These are phyloP conservation scores for Paulownia fortunei DNA, from an alignment of 257 asterid species.

Conservation along the genomic window DNA sequence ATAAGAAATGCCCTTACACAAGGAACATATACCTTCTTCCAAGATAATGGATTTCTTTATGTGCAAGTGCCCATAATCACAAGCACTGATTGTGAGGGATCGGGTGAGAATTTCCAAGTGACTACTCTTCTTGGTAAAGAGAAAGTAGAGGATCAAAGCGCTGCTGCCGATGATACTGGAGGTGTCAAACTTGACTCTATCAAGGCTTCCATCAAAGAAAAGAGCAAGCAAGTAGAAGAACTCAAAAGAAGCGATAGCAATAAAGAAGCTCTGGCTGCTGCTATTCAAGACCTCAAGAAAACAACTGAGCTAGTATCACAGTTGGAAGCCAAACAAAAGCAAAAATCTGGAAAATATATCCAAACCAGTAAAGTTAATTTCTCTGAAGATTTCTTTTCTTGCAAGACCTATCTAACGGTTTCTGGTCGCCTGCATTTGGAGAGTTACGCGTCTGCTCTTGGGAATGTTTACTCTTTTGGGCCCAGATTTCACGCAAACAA, in stretches of 20 bases:
- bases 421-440: slow-evolving; percentile 87
- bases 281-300: slow-evolving; percentile 71
- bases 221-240: slow-evolving; percentile 66
- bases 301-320: slow-evolving; percentile 60
- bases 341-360: slow-evolving; percentile 28
- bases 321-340: slow-evolving; percentile 59
- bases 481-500: slow-evolving; percentile 70
- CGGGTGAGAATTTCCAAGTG: slow-evolving; percentile 56
- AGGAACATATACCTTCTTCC: slow-evolving; percentile 62
- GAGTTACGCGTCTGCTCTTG: slow-evolving; percentile 86
- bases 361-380: slow-evolving; percentile 35
- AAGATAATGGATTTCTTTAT: slow-evolving; percentile 62
- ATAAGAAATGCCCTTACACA: slow-evolving; percentile 64
- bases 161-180: slow-evolving; percentile 22
- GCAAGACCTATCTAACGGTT: slow-evolving; percentile 55
- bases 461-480: slow-evolving; percentile 83
- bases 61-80: slow-evolving; percentile 94
- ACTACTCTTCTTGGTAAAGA: slow-evolving; percentile 53
- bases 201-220: slow-evolving; percentile 65
- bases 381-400: slow-evolving; percentile 65
- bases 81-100: slow-evolving; percentile 61
- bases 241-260: slow-evolving; percentile 75
- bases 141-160: slow-evolving; percentile 35
- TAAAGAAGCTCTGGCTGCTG: slow-evolving; percentile 77
- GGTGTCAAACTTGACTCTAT: slow-evolving; percentile 52